phyloP scores from a whole-genome alignment of 306 rosid genomes.

The Bauhinia variegata region DNA sequence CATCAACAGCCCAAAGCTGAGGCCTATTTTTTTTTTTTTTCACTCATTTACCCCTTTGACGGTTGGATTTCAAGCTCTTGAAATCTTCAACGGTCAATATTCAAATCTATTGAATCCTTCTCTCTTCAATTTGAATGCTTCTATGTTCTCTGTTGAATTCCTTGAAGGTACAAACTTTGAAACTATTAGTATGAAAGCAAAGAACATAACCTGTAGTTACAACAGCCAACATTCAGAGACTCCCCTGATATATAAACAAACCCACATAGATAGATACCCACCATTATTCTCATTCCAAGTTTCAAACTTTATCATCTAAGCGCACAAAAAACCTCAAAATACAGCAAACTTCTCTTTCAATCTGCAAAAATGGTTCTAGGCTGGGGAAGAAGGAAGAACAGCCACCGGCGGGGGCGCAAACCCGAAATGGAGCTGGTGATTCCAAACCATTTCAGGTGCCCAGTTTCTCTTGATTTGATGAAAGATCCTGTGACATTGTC shows the following conservation, averaged over 20 bases:
- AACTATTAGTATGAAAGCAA: conserved; percentile 43
- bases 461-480: conserved; percentile 75
- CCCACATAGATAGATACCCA: conserved; percentile 30
- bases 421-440: conserved; percentile 45
- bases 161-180: conserved; percentile 50
- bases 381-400: conserved; percentile 53
- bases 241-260: conserved; percentile 29
- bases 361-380: conserved; percentile 57
- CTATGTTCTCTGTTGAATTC: conserved; percentile 26
- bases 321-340: not conserved
- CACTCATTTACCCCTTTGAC: conserved; percentile 54
- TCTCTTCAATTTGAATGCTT: conserved; percentile 48
- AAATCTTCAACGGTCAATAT: conserved; percentile 72
- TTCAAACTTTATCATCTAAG: conserved; percentile 31
- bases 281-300: conserved; percentile 23
- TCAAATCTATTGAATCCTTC: conserved; percentile 45
- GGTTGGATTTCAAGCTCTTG: conserved; percentile 38
- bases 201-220: conserved; percentile 7
- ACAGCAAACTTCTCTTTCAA: not conserved
- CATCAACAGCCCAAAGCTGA: not conserved
- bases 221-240: not conserved
- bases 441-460: conserved; percentile 69
- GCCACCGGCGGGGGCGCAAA: conserved; percentile 20
- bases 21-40: conserved; percentile 42
- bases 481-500: conserved; percentile 82